Percentiles rank a stretch among this genome's conserved stretches.
Conservation (phyloP, 164 flowering plant genomes). For the Santalum album region DNA sequence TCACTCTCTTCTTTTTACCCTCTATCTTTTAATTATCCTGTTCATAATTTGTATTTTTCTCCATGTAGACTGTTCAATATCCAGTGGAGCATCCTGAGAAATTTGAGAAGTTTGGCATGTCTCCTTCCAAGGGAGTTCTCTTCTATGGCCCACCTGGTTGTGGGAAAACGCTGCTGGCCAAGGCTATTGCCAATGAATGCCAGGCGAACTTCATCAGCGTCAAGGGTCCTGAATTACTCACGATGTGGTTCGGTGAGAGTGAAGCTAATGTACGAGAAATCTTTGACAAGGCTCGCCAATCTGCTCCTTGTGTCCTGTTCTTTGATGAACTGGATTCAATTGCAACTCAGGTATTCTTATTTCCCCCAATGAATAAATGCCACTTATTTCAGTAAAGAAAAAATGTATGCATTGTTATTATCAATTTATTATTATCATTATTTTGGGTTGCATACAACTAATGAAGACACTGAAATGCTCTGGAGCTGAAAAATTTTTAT, state of each 20-base stretch:
- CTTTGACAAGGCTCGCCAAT: conserved; percentile 62
- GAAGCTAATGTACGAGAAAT: conserved; percentile 76
- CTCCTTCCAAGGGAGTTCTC: conserved; percentile 69
- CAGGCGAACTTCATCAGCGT: conserved; percentile 68
- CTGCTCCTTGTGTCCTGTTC: conserved; percentile 71
- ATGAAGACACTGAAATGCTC: too few species aligned
- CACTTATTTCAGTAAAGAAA: too few species aligned
- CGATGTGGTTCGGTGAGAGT: conserved; percentile 81
- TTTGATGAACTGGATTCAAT: conserved; percentile 68
- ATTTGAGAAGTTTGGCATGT: conserved; percentile 75
- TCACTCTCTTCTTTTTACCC: too few species aligned
- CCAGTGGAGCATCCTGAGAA: conserved; percentile 79
- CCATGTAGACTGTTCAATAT: conserved; percentile 57
- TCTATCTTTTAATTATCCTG: too few species aligned
- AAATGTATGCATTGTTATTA: too few species aligned
- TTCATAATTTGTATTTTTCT: neutral
- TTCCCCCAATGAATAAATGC: too few species aligned
- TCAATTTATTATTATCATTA: too few species aligned
- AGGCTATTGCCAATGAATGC: conserved; percentile 71
- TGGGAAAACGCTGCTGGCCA: conserved; percentile 65
- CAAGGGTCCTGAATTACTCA: conserved; percentile 62
- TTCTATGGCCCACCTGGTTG: conserved; percentile 74
- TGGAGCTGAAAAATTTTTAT: too few species aligned
- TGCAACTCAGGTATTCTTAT: conserved; percentile 66
- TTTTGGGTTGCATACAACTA: too few species aligned